Evolutionary conservation across 2,329 filamentous ascomycete genomes (phyloP), one percentile per base, ranked within the genome.

Genomic region (Amesomyces nigricolor): DNA sequence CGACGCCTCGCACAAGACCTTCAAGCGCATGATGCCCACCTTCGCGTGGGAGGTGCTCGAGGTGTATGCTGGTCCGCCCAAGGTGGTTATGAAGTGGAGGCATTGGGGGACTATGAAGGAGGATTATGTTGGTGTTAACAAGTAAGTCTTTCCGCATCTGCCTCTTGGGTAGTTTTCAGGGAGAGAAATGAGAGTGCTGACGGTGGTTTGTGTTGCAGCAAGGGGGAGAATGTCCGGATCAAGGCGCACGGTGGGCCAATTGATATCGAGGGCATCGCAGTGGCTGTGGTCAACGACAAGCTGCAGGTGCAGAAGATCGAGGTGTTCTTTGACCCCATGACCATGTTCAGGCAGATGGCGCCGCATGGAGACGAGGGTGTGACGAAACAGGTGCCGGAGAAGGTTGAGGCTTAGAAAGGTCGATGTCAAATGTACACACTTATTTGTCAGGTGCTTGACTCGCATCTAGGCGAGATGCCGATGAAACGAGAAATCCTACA

Each of bases 1-100:
- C 62, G 75, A 77, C 1, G 75, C 73, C 3, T 85, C 80, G 64
- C 84, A 88, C 73, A 86, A 87, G 74, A 82, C 81, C 0, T 87
- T 88, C 68, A 87, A 87, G 72, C 73, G 82, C 51, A 87, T 87
- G 83, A 87, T 88, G 83, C 84, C 84, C 0, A 82, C 78, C 0
- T 87, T 88, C 67, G 84, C 83, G 0, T 88, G 84, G 83, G 85
- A 87, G 69, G 83, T 87, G 1, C 66, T 85, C 14, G 84, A 87
- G 66, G 82, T 87, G 2, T 87, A 85, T 65, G 80, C 78, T 58
- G 83, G 81, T 0, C 83, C 83, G 22, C 84, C 84, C 2, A 72
- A 73, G 11, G 82, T 86, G 37, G 73, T 76, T 2, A 86, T 87
- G 67, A 76, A 79, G 62, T 87, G 84, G 84, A 73, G 84, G 5